phyloP scores from a whole-genome alignment of 2,329 filamentous ascomycete genomes.

The Didymella lethalis region DNA sequence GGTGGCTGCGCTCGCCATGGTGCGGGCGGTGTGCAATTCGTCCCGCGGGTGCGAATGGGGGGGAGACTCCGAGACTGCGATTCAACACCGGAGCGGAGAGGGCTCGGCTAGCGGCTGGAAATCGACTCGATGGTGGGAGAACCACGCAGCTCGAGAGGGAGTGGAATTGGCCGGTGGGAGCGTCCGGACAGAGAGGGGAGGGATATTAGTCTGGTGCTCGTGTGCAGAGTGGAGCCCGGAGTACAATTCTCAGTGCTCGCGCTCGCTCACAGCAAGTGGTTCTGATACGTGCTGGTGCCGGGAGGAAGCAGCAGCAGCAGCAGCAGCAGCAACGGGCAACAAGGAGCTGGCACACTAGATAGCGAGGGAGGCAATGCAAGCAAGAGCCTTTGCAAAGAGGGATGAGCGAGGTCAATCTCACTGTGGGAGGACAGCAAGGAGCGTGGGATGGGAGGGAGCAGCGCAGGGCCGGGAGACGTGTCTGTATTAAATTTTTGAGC shows the following conservation, averaged over 20 bases:
- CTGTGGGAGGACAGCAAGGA: conserved; percentile 22
- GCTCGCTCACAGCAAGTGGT: conserved; percentile 10
- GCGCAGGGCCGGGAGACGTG: conserved; percentile 18
- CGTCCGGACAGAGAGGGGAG: conserved; percentile 22
- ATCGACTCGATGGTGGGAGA: conserved; percentile 20
- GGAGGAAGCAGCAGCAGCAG: conserved; percentile 23
- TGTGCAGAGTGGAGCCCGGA: conserved; percentile 19
- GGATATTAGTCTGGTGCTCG: conserved; percentile 20
- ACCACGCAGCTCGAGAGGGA: conserved; percentile 1
- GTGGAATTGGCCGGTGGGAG: conserved; percentile 20
- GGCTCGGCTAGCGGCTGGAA: conserved; percentile 30
- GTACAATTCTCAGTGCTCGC: conserved; percentile 22
- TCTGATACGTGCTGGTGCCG: conserved; percentile 17
- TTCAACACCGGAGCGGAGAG: conserved; percentile 13
- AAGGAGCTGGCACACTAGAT: conserved; percentile 7
- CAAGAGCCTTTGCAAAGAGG: not conserved
- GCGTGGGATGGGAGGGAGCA: conserved; percentile 13
- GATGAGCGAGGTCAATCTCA: conserved; percentile 1
- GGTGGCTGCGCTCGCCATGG: conserved; percentile 46
- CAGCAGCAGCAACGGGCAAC: conserved; percentile 20
- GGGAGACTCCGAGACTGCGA: conserved; percentile 13
- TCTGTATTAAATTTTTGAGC: conserved; percentile 40
- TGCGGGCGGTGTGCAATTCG: conserved; percentile 19
- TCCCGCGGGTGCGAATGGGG: conserved; percentile 18
- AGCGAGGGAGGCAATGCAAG: conserved; percentile 10